Evolutionary conservation across 1,284 basidiomycete species (phyloP), one percentile per base, ranked within the genome.

Genomic region (Apiotrichum sp.): DNA sequence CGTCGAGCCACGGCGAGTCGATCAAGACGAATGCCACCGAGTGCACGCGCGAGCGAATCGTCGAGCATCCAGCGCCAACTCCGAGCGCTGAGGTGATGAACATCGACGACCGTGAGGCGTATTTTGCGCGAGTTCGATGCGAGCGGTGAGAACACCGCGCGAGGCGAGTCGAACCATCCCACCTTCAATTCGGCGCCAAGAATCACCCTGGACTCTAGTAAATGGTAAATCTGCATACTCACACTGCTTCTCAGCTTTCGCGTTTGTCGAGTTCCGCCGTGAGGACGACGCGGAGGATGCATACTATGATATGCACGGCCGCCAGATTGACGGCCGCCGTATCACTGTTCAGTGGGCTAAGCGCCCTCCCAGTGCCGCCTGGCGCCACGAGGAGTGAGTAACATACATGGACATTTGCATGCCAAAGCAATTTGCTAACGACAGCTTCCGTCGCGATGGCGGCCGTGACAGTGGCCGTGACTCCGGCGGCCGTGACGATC

Each of bases 291-390:
- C 89, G 14, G 89, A 91, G 72, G 88, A 91, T 64, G 89, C 89
- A 36, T 91, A 91, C 75, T 86, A 90, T 70, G 88, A 91, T 63
- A 91, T 92, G 89, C 89, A 92, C 73, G 88, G 87, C 55, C 80
- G 86, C 63, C 78, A 82, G 68, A 89, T 93, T 70, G 89, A 93
- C 73, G 89, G 89, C 31, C 81, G 82, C 53, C 84, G 88, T 33
- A 76, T 92, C 74, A 86, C 87, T 69, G 87, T 92, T 1, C 66
- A 93, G 87, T 93, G 89, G 89, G 89, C 89, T 54, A 91, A 91
- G 75, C 88, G 88, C 65, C 89, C 89, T 46, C 89, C 89, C 4
- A 89, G 87, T 43, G 84, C 87, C 10, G 85, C 88, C 34, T 92
- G 89, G 89, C 85, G 89, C 59, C 86, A 85, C 65, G 87, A 89